These are phyloP conservation scores for Cyberlindnera mrakii DNA, from an alignment of 805 yeast species.

Conservation along the genomic window DNA sequence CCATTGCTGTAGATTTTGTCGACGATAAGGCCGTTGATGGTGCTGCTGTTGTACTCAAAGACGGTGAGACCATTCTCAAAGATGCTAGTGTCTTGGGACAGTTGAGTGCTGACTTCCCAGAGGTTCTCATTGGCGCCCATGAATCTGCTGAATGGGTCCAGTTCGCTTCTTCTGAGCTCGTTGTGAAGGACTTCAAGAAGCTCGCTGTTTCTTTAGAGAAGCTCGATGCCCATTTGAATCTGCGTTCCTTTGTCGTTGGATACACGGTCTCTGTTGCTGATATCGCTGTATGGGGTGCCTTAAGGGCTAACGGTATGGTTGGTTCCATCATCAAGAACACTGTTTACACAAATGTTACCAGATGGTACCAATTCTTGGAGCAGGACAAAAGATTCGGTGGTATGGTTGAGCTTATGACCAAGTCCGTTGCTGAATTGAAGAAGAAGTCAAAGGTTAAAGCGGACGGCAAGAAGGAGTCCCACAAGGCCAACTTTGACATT, in stretches of 20 bases:
- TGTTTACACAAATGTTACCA: slow-evolving; percentile 76
- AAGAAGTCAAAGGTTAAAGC: slow-evolving; percentile 52
- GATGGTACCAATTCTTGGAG: slow-evolving; percentile 87
- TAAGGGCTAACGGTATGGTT: slow-evolving; percentile 89
- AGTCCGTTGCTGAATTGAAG: slow-evolving; percentile 67
- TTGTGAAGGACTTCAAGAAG: slow-evolving; percentile 84
- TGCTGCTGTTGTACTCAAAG: slow-evolving; percentile 37
- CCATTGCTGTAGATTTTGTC: slow-evolving; percentile 56
- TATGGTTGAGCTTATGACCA: slow-evolving; percentile 58
- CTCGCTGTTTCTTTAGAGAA: slow-evolving; percentile 71
- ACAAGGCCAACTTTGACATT: slow-evolving; percentile 93
- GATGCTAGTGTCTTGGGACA: slow-evolving; percentile 40
- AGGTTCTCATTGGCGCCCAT: slow-evolving; percentile 27
- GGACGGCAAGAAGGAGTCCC: slow-evolving; percentile 59
- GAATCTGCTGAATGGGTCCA: slow-evolving; percentile 58
- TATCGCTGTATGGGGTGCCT: slow-evolving; percentile 86
- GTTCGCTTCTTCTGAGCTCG: slow-evolving; percentile 60
- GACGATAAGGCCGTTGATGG: slow-evolving; percentile 66
- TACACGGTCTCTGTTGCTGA: slow-evolving; percentile 70
- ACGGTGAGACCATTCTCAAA: slow-evolving; percentile 37
- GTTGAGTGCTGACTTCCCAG: slow-evolving; percentile 49
- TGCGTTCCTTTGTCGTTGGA: slow-evolving; percentile 74
- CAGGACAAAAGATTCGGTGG: slow-evolving; percentile 62
- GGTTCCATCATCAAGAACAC: slow-evolving; percentile 85
- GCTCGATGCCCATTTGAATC: slow-evolving; percentile 77